phyloP scores from a whole-genome alignment of 805 yeast species.

The Komagataella pastoris region DNA sequence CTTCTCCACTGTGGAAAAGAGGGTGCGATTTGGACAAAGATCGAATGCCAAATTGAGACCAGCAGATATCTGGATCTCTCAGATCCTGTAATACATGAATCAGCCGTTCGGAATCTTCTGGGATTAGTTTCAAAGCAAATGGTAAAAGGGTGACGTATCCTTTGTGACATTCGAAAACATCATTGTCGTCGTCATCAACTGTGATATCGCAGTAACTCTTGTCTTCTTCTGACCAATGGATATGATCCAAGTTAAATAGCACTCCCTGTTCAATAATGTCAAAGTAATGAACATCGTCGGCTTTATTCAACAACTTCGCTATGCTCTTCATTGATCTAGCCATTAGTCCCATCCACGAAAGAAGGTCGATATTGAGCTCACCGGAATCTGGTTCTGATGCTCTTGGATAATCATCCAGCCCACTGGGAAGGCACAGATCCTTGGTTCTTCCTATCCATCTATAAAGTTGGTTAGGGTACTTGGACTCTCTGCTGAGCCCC shows the following conservation, averaged over 20 bases:
- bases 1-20: conserved; percentile 64
- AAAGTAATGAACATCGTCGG: conserved; percentile 47
- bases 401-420: conserved; percentile 92
- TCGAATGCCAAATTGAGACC: conserved; percentile 70
- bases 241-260: conserved; percentile 45
- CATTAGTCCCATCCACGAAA: conserved; percentile 93
- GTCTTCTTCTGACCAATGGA: conserved; percentile 70
- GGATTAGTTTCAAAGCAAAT: conserved; percentile 57
- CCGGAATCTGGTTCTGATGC: conserved; percentile 70
- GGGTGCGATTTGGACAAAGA: conserved; percentile 61
- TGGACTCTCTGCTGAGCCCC: conserved; percentile 52
- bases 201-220: conserved; percentile 73
- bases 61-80: conserved; percentile 58
- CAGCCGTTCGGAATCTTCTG: conserved; percentile 31
- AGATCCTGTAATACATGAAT: conserved; percentile 41
- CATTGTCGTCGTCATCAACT: conserved; percentile 59
- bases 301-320: conserved; percentile 45
- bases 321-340: conserved; percentile 67
- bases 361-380: conserved; percentile 79
- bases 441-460: conserved; percentile 90
- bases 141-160: conserved; percentile 88
- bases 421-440: conserved; percentile 82
- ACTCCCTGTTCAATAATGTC: conserved; percentile 40
- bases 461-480: conserved; percentile 49
- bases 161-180: conserved; percentile 62